Conservation (phyloP, 495 filamentous ascomycete genomes). For the Pseudomonodictys pantanalensis region DNA sequence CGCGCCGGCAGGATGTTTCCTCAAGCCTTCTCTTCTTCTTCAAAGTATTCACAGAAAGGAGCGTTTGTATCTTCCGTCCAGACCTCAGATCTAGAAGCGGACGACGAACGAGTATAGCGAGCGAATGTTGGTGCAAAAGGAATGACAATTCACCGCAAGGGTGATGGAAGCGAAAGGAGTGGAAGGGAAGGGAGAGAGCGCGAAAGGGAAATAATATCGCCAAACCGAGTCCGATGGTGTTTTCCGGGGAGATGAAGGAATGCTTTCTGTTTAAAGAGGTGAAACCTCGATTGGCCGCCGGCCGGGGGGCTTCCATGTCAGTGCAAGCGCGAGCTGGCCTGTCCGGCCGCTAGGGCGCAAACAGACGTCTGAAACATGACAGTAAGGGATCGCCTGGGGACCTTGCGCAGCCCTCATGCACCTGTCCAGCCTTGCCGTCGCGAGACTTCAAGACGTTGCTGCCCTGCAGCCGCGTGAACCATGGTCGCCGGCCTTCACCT, state of each 20-base stretch:
- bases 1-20: slow-evolving; percentile 26
- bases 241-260: slow-evolving; percentile 31
- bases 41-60: slow-evolving; percentile 24
- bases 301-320: slow-evolving; percentile 3
- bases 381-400: slow-evolving; percentile 19
- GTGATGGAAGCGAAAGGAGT: slow-evolving; percentile 1
- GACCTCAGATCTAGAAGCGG: neutral
- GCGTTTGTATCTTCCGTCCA: slow-evolving; percentile 14
- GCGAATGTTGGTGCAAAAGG: neutral
- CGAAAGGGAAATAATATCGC: slow-evolving; percentile 8
- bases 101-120: neutral
- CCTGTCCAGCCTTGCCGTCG: slow-evolving; percentile 16
- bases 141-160: slow-evolving; percentile 15
- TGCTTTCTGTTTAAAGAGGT: slow-evolving; percentile 24
- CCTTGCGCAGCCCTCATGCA: slow-evolving; percentile 1
- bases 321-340: slow-evolving; percentile 14
- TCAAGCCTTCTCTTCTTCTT: too few relatives aligned
- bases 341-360: slow-evolving; percentile 21
- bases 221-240: slow-evolving; percentile 5
- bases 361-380: slow-evolving; percentile 16
- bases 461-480: too few relatives aligned
- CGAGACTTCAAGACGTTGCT: neutral
- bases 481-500: too few relatives aligned
- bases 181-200: slow-evolving; percentile 6
- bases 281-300: slow-evolving; percentile 20